Evolutionary conservation across 2,329 filamentous ascomycete genomes (phyloP).

Genomic region (Calycina marina): DNA sequence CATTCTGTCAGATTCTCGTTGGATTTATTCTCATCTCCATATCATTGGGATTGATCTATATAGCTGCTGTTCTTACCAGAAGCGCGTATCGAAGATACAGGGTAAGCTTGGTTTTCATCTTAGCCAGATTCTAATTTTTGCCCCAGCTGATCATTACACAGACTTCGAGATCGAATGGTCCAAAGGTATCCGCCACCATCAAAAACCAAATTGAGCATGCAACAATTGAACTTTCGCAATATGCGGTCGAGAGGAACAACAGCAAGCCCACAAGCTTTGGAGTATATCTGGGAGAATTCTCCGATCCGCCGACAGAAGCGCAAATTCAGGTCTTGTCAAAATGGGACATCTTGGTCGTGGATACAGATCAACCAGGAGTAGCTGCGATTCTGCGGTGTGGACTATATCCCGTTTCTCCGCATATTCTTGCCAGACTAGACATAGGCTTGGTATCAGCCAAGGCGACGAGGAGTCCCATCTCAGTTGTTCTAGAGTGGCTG

Average conservation of each 20-base stretch:
- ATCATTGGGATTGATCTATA: slow-evolving; percentile 9
- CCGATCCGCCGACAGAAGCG: slow-evolving; percentile 18
- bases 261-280: slow-evolving; percentile 17
- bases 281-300: slow-evolving; percentile 28
- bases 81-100: no score
- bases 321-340: slow-evolving; percentile 25
- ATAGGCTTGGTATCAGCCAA: slow-evolving; percentile 5
- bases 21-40: slow-evolving; percentile 15
- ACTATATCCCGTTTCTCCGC: slow-evolving; percentile 7
- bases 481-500: slow-evolving; percentile 1
- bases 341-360: slow-evolving; percentile 30
- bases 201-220: not conserved
- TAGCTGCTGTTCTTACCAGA: no score
- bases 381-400: slow-evolving; percentile 21
- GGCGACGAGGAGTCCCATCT: not conserved
- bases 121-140: slow-evolving; percentile 2
- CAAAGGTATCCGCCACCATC: not conserved
- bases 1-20: slow-evolving; percentile 15
- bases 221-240: not conserved
- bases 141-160: not conserved
- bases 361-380: slow-evolving; percentile 26
- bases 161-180: not conserved
- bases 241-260: not conserved
- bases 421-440: slow-evolving; percentile 14
- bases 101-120: slow-evolving; percentile 6